Evolutionary conservation across 2,329 filamentous ascomycete species (phyloP).

Genomic region (Shiraia sp.): DNA sequence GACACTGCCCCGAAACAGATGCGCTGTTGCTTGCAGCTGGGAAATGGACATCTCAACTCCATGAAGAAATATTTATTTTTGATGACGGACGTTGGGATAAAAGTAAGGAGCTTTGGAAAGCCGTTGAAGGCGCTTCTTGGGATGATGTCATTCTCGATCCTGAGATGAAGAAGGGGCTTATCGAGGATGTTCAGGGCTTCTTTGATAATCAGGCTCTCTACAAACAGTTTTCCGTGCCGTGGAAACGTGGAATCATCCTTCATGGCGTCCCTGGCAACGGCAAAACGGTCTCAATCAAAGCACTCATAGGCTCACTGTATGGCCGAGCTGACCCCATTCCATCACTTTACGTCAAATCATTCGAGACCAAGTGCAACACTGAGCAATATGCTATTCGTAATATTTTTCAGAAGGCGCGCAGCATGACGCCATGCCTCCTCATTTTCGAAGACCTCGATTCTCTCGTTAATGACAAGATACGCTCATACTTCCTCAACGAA

Average conservation of each 20-base stretch:
- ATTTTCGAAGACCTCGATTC: slow-evolving; percentile 73
- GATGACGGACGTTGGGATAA: slow-evolving; percentile 66
- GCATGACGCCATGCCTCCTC: slow-evolving; percentile 67
- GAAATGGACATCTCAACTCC: slow-evolving; percentile 59
- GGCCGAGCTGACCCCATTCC: slow-evolving; percentile 56
- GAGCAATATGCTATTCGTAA: slow-evolving; percentile 53
- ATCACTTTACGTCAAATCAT: slow-evolving; percentile 57
- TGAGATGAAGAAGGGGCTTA: slow-evolving; percentile 64
- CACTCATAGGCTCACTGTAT: slow-evolving; percentile 65
- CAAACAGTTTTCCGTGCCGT: slow-evolving; percentile 50
- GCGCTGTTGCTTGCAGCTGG: slow-evolving; percentile 59
- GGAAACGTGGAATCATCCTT: slow-evolving; percentile 53
- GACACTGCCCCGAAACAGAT: slow-evolving; percentile 44
- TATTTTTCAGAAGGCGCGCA: slow-evolving; percentile 56
- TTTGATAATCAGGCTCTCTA: slow-evolving; percentile 45
- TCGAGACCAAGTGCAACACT: slow-evolving; percentile 52
- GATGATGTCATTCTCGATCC: slow-evolving; percentile 66
- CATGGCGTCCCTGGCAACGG: slow-evolving; percentile 65
- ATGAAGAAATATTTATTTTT: slow-evolving; percentile 67
- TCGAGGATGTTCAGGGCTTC: slow-evolving; percentile 66
- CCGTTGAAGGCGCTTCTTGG: slow-evolving; percentile 55
- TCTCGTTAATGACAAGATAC: slow-evolving; percentile 61
- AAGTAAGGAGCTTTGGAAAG: slow-evolving; percentile 61
- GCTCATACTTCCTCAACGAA: slow-evolving; percentile 73
- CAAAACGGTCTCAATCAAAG: slow-evolving; percentile 71